These are phyloP conservation scores for Calonectria multiphialidica DNA, from an alignment of 2,329 filamentous ascomycete species.

Conservation along the genomic window DNA sequence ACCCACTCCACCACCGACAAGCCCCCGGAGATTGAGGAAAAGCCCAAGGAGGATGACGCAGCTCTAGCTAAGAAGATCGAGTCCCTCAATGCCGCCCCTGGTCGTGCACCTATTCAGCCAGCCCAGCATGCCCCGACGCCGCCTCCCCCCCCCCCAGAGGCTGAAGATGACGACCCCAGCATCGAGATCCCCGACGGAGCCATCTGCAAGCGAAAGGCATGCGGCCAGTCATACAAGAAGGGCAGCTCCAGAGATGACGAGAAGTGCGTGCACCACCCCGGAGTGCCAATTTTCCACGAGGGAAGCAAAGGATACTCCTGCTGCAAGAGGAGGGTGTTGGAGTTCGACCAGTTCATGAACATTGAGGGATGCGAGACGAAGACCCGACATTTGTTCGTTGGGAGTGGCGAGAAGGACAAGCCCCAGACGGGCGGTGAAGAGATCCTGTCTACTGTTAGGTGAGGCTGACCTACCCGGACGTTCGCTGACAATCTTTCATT, in stretches of 20 bases:
- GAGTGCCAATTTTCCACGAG: slow-evolving; percentile 94
- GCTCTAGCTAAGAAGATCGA: slow-evolving; percentile 61
- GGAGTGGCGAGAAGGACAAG: slow-evolving; percentile 76
- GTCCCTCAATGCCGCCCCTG: slow-evolving; percentile 63
- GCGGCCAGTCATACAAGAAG: slow-evolving; percentile 74
- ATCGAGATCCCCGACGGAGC: slow-evolving; percentile 80
- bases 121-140: slow-evolving; percentile 62
- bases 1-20: slow-evolving; percentile 90
- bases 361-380: slow-evolving; percentile 92
- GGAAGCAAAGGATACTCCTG: slow-evolving; percentile 98
- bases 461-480: slow-evolving; percentile 41
- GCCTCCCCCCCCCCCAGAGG: slow-evolving; percentile 77
- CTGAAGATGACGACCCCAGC: slow-evolving; percentile 87
- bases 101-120: slow-evolving; percentile 53
- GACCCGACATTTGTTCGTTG: slow-evolving; percentile 85
- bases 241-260: slow-evolving; percentile 74
- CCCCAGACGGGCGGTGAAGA: slow-evolving; percentile 71
- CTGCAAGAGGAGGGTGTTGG: slow-evolving; percentile 93
- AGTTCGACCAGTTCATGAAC: slow-evolving; percentile 98
- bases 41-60: slow-evolving; percentile 57
- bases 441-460: slow-evolving; percentile 82
- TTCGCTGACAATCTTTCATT: not conserved
- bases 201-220: slow-evolving; percentile 83
- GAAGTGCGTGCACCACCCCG: slow-evolving; percentile 89
- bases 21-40: slow-evolving; percentile 72